Base-by-base conservation (phyloP, 257 asterid genomes). In the Solanum clarkiae region DNA sequence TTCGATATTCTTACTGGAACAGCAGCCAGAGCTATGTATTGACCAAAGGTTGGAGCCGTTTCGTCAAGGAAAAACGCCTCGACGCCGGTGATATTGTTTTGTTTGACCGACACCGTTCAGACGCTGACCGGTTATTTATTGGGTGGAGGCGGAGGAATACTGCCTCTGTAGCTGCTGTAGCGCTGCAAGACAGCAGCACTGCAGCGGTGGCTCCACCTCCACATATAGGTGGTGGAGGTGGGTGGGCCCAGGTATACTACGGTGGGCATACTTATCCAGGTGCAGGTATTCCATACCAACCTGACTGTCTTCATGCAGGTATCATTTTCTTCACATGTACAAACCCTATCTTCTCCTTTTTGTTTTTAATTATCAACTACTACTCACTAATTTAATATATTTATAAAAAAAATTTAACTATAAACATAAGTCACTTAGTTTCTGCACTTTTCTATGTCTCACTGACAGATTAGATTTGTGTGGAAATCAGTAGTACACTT, bases 41-140 rank as follows among this genome's bases (percentile, higher is more conserved):
- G 81, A 96, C 99, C 0, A 96, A 96, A 82, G 99, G 99, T 0
- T 96, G 99, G 99, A 96, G 99, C 92, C 93, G 98, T 2, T 94
- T 94, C 60, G 99, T 96, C 3, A 96, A 96, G 91, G 99, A 96
- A 49, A 96, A 96, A 51, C 87, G 86, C 45, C 97, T 96, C 20
- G 97, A 93, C 63, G 97, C 99, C 53, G 99, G 99, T 0, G 99
- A 96, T 80, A 68, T 91, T 1, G 99, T 96, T 2, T 56, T 90
- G 81, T 96, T 96, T 51, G 87, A 89, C 9, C 91, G 98, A 59
- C 95, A 92, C 93, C 92, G 91, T 10, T 44, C 81, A 59, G 97
- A 93, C 26, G 26, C 88, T 8, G 91, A 88, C 55, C 91, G 97
- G 57, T 77, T 94, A 57, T 96, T 93, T 84, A 96, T 96, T 12